phyloP scores from a whole-genome alignment of 371 early-diverging fungal genomes.

The Actinomortierella wolfii region DNA sequence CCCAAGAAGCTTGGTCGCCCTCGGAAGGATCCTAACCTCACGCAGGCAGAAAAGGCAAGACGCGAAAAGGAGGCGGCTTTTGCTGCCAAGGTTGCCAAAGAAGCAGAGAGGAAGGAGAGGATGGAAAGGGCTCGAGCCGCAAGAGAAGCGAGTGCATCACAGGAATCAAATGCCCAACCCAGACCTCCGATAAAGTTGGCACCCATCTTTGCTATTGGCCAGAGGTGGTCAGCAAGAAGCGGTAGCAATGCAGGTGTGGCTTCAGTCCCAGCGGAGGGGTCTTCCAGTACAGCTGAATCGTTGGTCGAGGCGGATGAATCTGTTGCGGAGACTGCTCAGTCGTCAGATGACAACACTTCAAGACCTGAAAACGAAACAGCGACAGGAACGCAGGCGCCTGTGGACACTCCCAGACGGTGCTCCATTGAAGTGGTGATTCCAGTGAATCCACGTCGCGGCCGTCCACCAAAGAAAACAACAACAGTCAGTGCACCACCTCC shows the following conservation, averaged over 20 bases:
- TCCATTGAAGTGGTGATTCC: too few species aligned
- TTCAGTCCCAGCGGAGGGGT: neutral
- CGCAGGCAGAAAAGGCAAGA: slow-evolving; percentile 6
- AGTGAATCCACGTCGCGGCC: too few species aligned
- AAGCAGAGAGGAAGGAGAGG: slow-evolving; percentile 10
- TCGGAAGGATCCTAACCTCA: slow-evolving; percentile 3
- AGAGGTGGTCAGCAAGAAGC: neutral
- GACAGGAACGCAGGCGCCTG: too few species aligned
- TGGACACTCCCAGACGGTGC: too few species aligned
- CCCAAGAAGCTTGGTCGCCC: slow-evolving; percentile 9
- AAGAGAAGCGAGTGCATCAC: neutral
- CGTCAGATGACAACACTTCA: too few species aligned
- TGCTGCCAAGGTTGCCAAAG: neutral
- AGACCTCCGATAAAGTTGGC: neutral
- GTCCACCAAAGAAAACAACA: too few species aligned
- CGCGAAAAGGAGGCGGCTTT: neutral
- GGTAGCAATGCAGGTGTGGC: neutral
- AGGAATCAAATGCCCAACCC: neutral
- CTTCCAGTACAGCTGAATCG: neutral
- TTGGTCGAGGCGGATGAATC: too few species aligned
- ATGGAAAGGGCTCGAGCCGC: neutral
- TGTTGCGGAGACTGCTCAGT: too few species aligned
- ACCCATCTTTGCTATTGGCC: neutral
- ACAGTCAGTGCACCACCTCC: neutral
- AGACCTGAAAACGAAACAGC: too few species aligned